Evolutionary conservation across 2,329 filamentous ascomycete species (phyloP).

Genomic region (Penicillium sp.): DNA sequence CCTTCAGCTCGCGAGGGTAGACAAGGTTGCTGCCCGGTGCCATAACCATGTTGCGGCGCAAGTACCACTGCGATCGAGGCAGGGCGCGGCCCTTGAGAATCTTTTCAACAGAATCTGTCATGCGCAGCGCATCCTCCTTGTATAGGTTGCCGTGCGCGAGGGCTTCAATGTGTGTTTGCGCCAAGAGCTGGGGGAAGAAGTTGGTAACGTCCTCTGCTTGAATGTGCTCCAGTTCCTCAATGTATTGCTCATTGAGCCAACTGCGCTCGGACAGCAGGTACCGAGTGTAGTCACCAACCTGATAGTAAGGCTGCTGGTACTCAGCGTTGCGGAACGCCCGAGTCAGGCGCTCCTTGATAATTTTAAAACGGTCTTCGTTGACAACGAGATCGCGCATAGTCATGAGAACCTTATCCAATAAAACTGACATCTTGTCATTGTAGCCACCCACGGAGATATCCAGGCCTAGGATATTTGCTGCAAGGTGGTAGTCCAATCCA

Average conservation of each 20-base stretch:
- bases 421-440: conserved; percentile 90
- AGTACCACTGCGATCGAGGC: conserved; percentile 75
- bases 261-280: conserved; percentile 77
- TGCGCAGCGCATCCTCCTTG: conserved; percentile 84
- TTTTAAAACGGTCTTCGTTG: conserved; percentile 82
- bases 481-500: conserved; percentile 80
- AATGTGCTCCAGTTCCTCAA: conserved; percentile 72
- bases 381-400: conserved; percentile 84
- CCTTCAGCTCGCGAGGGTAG: conserved; percentile 76
- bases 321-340: conserved; percentile 83
- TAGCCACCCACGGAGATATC: conserved; percentile 83
- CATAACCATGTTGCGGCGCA: conserved; percentile 73
- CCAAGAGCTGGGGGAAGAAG: conserved; percentile 78
- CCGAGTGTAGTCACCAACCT: conserved; percentile 78
- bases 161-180: conserved; percentile 83
- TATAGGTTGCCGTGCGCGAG: conserved; percentile 90
- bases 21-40: conserved; percentile 79
- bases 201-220: conserved; percentile 71
- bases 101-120: conserved; percentile 79
- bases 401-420: conserved; percentile 83
- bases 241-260: conserved; percentile 77
- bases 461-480: conserved; percentile 69
- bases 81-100: conserved; percentile 73
- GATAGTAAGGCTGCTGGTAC: conserved; percentile 83
- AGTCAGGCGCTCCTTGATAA: conserved; percentile 81